Conservation (phyloP, 2,329 filamentous ascomycete genomes). For the Ilyonectria destructans region DNA sequence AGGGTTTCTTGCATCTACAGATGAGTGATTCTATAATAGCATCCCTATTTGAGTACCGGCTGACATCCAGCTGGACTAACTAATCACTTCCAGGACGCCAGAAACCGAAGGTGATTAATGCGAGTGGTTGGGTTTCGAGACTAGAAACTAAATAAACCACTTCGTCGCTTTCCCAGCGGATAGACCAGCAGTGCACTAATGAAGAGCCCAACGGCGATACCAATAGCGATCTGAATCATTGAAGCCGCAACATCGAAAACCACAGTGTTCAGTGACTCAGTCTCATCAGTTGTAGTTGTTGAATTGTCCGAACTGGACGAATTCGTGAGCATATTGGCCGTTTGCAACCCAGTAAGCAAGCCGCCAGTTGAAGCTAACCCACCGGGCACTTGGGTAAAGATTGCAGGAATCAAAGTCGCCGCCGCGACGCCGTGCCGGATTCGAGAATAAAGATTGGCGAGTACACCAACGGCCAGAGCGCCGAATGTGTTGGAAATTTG, state of each 20-base stretch:
- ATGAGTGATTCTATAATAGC: too few relatives aligned
- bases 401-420: constrained; percentile 64
- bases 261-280: constrained; percentile 53
- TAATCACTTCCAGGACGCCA: too few relatives aligned
- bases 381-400: constrained; percentile 66
- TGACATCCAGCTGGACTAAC: too few relatives aligned
- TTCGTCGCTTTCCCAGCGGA: constrained; percentile 66
- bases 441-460: constrained; percentile 84
- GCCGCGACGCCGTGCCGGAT: constrained; percentile 68
- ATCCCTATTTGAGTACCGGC: too few relatives aligned
- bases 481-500: constrained; percentile 85
- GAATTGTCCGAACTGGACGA: constrained; percentile 55
- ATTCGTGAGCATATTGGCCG: constrained; percentile 62
- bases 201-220: constrained; percentile 67
- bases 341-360: constrained; percentile 62
- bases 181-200: constrained; percentile 66
- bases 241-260: constrained; percentile 64
- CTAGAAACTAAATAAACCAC: constrained; percentile 66
- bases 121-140: background rate
- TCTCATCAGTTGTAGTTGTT: constrained; percentile 49
- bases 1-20: too few relatives aligned
- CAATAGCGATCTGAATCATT: constrained; percentile 70
- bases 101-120: too few relatives aligned
- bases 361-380: constrained; percentile 65
- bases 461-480: constrained; percentile 81